A percentile compares a stretch with the other conserved stretches of the same genome.
These are phyloP conservation scores for Juncus inflexus DNA, from an alignment of 176 grass and related monocot genomes.

Conservation along the genomic window DNA sequence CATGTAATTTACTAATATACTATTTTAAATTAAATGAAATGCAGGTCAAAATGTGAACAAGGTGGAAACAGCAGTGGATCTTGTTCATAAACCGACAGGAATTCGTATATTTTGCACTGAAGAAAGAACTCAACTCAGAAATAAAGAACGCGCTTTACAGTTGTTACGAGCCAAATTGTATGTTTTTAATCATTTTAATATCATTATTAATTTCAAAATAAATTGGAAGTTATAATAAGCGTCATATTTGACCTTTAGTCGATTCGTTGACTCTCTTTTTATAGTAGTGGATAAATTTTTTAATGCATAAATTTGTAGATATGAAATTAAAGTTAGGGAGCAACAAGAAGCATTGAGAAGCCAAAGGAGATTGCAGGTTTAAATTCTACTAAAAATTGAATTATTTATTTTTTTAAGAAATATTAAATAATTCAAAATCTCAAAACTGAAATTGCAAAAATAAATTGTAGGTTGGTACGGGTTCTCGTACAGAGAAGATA, in stretches of 20 bases:
- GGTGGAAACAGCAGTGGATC: conserved; percentile 94
- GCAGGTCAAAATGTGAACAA: conserved; percentile 99
- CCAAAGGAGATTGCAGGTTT: conserved; percentile 86
- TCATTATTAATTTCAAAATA: neutral
- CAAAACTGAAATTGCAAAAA: conserved; percentile 6
- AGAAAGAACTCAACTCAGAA: conserved; percentile 90
- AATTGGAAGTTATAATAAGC: conserved; percentile 8
- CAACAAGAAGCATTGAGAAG: conserved; percentile 86
- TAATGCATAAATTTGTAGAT: conserved; percentile 41
- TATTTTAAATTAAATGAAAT: conserved; percentile 12
- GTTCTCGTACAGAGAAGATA: conserved; percentile 88
- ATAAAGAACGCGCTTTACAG: conserved; percentile 89
- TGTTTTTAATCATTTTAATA: conserved; percentile 25
- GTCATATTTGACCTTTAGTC: neutral
- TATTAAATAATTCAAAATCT: neutral
- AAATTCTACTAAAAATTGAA: conserved; percentile 15
- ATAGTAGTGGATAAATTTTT: neutral
- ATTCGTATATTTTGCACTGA: conserved; percentile 96
- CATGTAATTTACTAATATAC: too few species aligned
- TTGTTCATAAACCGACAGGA: conserved; percentile 94
- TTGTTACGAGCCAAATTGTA: conserved; percentile 96
- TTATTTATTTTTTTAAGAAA: neutral
- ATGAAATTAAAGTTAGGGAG: conserved; percentile 90
- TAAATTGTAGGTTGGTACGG: conserved; percentile 82
- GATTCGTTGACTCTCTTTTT: too few species aligned